Evolutionary conservation across 805 yeast genomes (phyloP), one percentile per base, ranked within the genome.

Genomic region (Phaffomyces antillensis): DNA sequence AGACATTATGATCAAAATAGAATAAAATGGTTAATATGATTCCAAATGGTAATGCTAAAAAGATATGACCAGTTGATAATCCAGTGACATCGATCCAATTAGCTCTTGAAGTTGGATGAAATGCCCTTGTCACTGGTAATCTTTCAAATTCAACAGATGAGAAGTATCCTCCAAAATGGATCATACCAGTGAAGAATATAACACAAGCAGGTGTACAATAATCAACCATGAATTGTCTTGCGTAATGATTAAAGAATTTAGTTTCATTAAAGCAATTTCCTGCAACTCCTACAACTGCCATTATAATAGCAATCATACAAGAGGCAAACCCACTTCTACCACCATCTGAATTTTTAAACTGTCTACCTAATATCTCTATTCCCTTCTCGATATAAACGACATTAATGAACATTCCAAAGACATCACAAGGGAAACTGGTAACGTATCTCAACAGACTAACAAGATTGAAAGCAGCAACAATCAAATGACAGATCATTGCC

Each of bases 1-100:
- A 88, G 11, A 91, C 95, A 51, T 91, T 93, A 64, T 91, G 99
- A 64, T 91, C 99, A 64, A 90, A 93, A 63, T 88, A 91, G 64
- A 93, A 91, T 40, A 91, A 67, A 41, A 83, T 74, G 0, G 98
- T 88, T 37, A 93, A 66, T 39, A 93, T 71, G 2, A 93, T 65
- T 0, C 96, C 98, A 72, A 91, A 93, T 0, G 99, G 99, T 8
- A 93, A 61, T 0, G 99, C 98, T 33, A 93, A 63, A 58, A 93
- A 93, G 0, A 91, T 81, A 52, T 89, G 79, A 3, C 81, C 81
- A 1, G 83, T 88, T 0, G 81, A 59, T 1, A 64, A 58, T 3
- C 61, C 51, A 3, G 66, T 62, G 36, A 66, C 66, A 8, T 68
- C 72, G n/a, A 70, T 56, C 74, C 74, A 70, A 8, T 60, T 58